Evolutionary conservation across 2,329 filamentous ascomycete genomes (phyloP).

Genomic region (Exophiala calicioides): DNA sequence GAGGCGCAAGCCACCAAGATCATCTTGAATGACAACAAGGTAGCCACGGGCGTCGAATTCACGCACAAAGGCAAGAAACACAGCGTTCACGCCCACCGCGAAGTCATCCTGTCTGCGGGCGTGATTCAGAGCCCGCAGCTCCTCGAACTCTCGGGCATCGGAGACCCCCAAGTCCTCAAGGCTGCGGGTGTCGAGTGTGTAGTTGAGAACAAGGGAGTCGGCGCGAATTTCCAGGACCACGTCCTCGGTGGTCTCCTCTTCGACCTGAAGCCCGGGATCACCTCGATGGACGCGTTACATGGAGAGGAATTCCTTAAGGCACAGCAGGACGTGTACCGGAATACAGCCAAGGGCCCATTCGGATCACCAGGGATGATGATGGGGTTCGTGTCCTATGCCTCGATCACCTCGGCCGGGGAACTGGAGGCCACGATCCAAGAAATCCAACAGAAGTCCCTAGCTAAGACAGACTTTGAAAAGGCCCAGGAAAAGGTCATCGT

Average conservation of each 20-base stretch:
- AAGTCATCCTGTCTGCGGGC: constrained; percentile 63
- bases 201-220: constrained; percentile 47
- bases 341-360: constrained; percentile 36
- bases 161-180: constrained; percentile 46
- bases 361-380: constrained; percentile 37
- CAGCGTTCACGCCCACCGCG: constrained; percentile 40
- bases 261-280: constrained; percentile 33
- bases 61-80: constrained; percentile 39
- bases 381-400: constrained; percentile 41
- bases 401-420: constrained; percentile 36
- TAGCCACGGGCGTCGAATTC: constrained; percentile 49
- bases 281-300: constrained; percentile 38
- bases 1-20: constrained; percentile 46
- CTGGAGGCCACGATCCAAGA: constrained; percentile 37
- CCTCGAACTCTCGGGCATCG: constrained; percentile 63
- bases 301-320: constrained; percentile 39
- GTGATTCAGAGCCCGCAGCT: constrained; percentile 59
- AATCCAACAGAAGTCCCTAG: constrained; percentile 36
- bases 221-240: constrained; percentile 54
- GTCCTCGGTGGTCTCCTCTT: constrained; percentile 27
- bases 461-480: constrained; percentile 37
- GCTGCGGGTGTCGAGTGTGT: constrained; percentile 44
- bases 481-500: constrained; percentile 39
- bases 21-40: constrained; percentile 26
- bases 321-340: constrained; percentile 34